phyloP scores from a whole-genome alignment of 2,329 filamentous ascomycete species.

The Fusarium nematophilum region DNA sequence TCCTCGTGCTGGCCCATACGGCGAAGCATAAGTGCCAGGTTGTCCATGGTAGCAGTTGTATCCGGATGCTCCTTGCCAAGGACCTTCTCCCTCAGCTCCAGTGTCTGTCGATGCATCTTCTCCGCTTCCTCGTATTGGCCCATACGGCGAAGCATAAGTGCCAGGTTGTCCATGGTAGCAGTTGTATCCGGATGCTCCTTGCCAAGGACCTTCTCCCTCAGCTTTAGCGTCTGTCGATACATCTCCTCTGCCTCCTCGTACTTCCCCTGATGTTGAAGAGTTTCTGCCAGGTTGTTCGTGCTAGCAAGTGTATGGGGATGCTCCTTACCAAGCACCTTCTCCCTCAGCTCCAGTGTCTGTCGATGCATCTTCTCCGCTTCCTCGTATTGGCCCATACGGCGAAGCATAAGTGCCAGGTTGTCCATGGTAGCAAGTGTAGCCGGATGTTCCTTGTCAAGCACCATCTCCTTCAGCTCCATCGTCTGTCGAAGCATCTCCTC shows the following conservation, averaged over 20 bases:
- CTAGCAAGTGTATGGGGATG: background rate
- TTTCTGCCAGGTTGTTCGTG: background rate
- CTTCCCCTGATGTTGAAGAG: background rate
- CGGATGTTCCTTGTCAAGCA: background rate
- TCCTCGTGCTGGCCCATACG: background rate
- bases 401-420: background rate
- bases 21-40: background rate
- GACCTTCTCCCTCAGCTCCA: background rate
- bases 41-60: background rate
- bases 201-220: constrained; percentile 1
- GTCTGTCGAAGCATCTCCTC: background rate
- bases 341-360: constrained; percentile 21
- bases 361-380: constrained; percentile 20
- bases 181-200: constrained; percentile 19
- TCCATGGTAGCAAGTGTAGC: background rate
- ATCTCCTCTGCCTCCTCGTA: constrained; percentile 5
- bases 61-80: background rate
- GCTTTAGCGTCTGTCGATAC: background rate
- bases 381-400: constrained; percentile 1
- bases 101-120: background rate
- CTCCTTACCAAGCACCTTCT: constrained; percentile 5
- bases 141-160: background rate
- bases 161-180: constrained; percentile 13
- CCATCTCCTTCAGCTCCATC: background rate
- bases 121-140: constrained; percentile 27